Percentiles rank a stretch among this genome's conserved stretches.
Evolutionary conservation across 192 early-diverging fungal genomes (phyloP).

Genomic region (Coemansia sp.): DNA sequence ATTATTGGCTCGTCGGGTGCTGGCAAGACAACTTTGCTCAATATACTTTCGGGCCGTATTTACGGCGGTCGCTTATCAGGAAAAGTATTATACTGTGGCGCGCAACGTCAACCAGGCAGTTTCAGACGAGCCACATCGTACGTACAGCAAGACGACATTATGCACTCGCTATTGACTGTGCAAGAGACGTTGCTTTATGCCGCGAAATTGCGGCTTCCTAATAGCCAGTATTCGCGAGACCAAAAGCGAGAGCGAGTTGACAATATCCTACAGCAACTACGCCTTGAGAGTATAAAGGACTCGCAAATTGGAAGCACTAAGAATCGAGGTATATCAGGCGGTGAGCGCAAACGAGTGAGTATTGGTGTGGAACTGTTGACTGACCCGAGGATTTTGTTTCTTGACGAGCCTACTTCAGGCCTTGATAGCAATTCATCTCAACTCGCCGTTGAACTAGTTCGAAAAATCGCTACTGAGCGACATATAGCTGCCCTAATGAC

Average conservation of each 20-base stretch:
- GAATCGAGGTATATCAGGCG: conserved; percentile 57
- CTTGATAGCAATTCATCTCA: conserved; percentile 72
- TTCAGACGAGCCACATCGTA: conserved; percentile 50
- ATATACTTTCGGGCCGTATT: conserved; percentile 78
- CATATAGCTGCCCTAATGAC: conserved; percentile 78
- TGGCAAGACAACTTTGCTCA: conserved; percentile 86
- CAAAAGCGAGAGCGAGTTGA: conserved; percentile 65
- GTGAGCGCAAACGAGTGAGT: conserved; percentile 59
- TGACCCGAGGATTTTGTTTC: conserved; percentile 58
- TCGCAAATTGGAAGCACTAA: conserved; percentile 57
- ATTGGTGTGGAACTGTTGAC: conserved; percentile 56
- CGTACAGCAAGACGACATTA: conserved; percentile 61
- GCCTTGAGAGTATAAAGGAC: conserved; percentile 61
- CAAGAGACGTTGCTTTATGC: conserved; percentile 76
- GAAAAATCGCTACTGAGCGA: conserved; percentile 56
- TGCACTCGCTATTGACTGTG: conserved; percentile 70
- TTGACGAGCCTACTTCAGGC: conserved; percentile 65
- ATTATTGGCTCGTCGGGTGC: conserved; percentile 89
- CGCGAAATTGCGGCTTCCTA: conserved; percentile 69
- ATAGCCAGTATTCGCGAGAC: conserved; percentile 41
- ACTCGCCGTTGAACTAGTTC: conserved; percentile 63
- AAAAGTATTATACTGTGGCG: conserved; percentile 56
- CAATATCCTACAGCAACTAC: conserved; percentile 64
- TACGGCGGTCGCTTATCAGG: conserved; percentile 61
- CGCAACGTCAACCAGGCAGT: conserved; percentile 21